Conservation (phyloP, 805 yeast species). For the Barnettozyma populi region DNA sequence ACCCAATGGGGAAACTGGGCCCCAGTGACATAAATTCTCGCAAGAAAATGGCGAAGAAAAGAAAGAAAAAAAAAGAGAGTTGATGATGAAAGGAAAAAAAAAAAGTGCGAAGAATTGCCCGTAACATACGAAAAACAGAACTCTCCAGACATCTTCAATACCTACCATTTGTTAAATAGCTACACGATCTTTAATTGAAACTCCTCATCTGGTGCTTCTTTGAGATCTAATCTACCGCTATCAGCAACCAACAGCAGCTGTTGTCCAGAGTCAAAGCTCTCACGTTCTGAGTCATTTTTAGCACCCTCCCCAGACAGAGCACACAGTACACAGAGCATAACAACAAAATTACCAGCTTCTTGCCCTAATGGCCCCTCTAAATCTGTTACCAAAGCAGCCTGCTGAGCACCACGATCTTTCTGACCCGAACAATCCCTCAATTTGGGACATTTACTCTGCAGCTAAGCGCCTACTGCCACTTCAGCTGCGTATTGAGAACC, state of each 20-base stretch:
- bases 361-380: neutral
- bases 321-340: neutral
- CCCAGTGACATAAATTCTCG: too few relatives aligned
- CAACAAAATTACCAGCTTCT: neutral
- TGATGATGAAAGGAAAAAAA: neutral
- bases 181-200: neutral
- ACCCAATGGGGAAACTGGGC: too few relatives aligned
- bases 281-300: neutral
- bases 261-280: neutral
- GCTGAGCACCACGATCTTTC: neutral
- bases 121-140: neutral
- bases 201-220: too few relatives aligned
- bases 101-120: neutral
- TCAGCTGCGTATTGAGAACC: slow-evolving; percentile 29
- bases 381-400: neutral
- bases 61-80: neutral
- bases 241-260: neutral
- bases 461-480: slow-evolving; percentile 27
- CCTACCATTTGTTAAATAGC: too few relatives aligned
- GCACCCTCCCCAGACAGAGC: neutral
- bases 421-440: slow-evolving; percentile 17
- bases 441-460: slow-evolving; percentile 30
- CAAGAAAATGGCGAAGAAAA: too few relatives aligned
- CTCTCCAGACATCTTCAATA: too few relatives aligned
- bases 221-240: neutral